Base-by-base conservation (phyloP, 225 moss, liverwort and hornwort genomes). In the Neckera pumila region DNA sequence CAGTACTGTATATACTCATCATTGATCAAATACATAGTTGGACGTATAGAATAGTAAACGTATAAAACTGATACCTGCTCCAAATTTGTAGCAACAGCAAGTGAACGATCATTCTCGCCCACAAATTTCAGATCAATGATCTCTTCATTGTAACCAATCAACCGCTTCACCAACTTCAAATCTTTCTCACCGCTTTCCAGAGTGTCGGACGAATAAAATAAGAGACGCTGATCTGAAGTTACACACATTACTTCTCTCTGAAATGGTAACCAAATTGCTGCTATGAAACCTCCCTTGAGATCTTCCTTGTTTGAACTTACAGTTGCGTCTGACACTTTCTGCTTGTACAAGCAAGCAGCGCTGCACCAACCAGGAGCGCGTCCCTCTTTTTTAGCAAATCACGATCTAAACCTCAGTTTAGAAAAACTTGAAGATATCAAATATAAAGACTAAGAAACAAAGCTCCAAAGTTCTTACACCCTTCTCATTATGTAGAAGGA, bases 141-240 rank as follows among this genome's bases (percentile, higher is more conserved):
- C 88, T 99, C 97, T 64, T 99, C 98, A 89, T 99, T 97, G 85
- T 97, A 95, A 28, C 98, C 98, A 89, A 99, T 96, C 92, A 99
- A 90, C 51, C 94, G 94, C 91, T 96, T 97, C 86, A 90, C 90
- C 84, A 99, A 87, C 87, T 94, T 94, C 85, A 99, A 90, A 83
- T 91, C 93, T 34, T 74, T 82, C 83, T 93, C 87, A 66, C 92
- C 95, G 74, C 90, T 94, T 76, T 95, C 94, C 84, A 92, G 83
- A 71, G 87, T 82, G 14, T 89, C 88, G 66, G 95, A 90, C 75
- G 92, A 84, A 62, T 95, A 99, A 86, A 99, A 97, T 25, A 97
- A 83, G 54, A 99, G 96, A 89, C 97, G 93, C 87, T 99, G 97
- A 91, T 99, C 96, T 76, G 94, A 92, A 54, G 97, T 99, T 64